Evolutionary conservation across 2,329 filamentous ascomycete genomes (phyloP).

Genomic region (Calonectria ilicicola): DNA sequence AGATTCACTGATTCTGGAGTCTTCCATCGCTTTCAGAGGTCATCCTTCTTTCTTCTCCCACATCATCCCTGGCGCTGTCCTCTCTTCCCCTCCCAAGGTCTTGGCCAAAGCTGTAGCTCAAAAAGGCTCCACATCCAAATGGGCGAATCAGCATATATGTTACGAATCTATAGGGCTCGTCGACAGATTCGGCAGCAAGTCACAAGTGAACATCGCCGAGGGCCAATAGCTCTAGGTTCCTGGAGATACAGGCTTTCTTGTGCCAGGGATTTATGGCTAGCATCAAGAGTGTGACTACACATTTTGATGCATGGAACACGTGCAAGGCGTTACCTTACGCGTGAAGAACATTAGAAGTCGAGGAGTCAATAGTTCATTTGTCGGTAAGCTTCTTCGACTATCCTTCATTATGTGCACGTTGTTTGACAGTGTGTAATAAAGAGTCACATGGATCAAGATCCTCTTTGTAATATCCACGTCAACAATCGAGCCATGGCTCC

Average conservation of each 20-base stretch:
- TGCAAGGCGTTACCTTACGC: background rate
- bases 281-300: background rate
- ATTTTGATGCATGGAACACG: background rate
- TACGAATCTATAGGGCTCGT: conserved; percentile 22
- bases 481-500: background rate
- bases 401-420: background rate
- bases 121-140: background rate
- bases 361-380: background rate
- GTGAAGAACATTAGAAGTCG: background rate
- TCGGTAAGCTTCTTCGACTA: background rate
- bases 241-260: background rate
- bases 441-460: background rate
- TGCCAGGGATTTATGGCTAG: conserved; percentile 4
- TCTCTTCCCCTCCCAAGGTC: background rate
- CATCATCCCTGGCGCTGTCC: background rate
- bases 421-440: background rate
- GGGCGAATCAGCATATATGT: background rate
- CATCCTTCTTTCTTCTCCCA: background rate
- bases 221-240: conserved; percentile 21
- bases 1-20: too few species aligned
- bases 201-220: background rate
- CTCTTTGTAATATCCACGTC: background rate
- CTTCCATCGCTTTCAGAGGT: background rate
- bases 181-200: conserved; percentile 22
- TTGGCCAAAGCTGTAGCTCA: background rate